A percentile compares a stretch with the other conserved stretches of the same genome.
These are phyloP conservation scores for Stachybotrys elegans DNA, from an alignment of 2,329 filamentous ascomycete species.

Conservation along the genomic window DNA sequence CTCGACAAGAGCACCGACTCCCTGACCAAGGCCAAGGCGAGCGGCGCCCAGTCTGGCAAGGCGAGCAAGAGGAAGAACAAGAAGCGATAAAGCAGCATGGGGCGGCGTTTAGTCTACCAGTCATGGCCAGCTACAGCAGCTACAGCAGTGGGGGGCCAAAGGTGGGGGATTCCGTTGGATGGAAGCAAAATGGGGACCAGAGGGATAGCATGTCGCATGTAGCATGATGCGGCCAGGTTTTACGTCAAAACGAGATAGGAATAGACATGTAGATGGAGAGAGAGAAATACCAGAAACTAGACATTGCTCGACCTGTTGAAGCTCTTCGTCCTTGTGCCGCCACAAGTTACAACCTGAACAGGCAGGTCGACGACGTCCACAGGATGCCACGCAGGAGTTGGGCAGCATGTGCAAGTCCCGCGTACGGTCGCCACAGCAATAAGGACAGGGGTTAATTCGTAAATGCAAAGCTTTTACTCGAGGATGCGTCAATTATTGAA, in stretches of 20 bases:
- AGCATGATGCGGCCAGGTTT: background rate
- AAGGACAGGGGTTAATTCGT: no score
- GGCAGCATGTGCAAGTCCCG: no score
- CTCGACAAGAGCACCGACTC: slow-evolving; percentile 57
- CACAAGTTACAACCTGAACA: no score
- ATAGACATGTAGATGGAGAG: background rate
- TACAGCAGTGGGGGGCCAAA: background rate
- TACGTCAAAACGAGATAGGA: background rate
- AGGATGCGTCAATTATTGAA: no score
- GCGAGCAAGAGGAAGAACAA: slow-evolving; percentile 49
- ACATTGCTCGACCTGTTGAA: no score
- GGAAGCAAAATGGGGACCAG: background rate
- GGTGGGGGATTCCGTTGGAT: background rate
- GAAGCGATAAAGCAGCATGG: slow-evolving; percentile 41
- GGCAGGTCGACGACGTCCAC: no score
- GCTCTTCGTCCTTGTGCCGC: no score
- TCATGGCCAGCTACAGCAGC: background rate
- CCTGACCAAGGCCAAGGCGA: slow-evolving; percentile 45
- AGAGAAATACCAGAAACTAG: no score
- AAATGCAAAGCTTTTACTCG: no score
- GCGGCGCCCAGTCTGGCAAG: slow-evolving; percentile 38
- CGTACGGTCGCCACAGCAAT: no score
- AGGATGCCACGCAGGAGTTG: no score
- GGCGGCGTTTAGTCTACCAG: no score
- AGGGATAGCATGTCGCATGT: background rate